A percentile compares a stretch with the other conserved stretches of the same genome.
Evolutionary conservation across 176 grass and related monocot genomes (phyloP).

Genomic region (Paspalum vaginatum): DNA sequence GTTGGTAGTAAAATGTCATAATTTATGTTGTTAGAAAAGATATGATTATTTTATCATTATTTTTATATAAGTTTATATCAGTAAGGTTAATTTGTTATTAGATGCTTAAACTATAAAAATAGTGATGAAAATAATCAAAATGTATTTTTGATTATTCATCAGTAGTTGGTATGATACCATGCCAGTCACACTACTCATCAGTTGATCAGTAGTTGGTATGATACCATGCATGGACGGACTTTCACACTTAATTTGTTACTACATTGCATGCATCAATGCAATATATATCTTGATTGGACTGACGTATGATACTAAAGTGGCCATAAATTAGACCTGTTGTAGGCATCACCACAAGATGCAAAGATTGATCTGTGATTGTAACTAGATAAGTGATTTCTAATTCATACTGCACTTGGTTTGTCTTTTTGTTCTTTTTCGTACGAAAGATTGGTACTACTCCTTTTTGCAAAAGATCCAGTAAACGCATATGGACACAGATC

Average conservation of each 20-base stretch:
- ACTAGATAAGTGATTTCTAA: slow-evolving; percentile 36
- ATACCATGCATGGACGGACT: background rate
- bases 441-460: slow-evolving; percentile 26
- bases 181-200: too few relatives aligned
- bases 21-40: too few relatives aligned
- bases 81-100: too few relatives aligned
- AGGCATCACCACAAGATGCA: slow-evolving; percentile 13
- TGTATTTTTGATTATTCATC: too few relatives aligned
- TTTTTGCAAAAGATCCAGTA: slow-evolving; percentile 21
- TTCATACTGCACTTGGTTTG: slow-evolving; percentile 23
- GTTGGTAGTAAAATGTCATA: too few relatives aligned
- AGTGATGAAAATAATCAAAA: too few relatives aligned
- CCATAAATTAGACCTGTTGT: background rate
- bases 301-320: background rate
- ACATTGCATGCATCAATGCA: slow-evolving; percentile 4
- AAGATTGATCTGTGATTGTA: slow-evolving; percentile 42
- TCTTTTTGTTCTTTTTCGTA: slow-evolving; percentile 33
- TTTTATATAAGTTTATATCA: too few relatives aligned
- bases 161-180: too few relatives aligned
- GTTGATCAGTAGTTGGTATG: background rate
- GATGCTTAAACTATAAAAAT: too few relatives aligned
- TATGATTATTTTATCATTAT: too few relatives aligned
- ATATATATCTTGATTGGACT: slow-evolving; percentile 7
- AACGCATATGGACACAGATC: background rate
- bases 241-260: background rate